Conservation (phyloP, 2,329 filamentous ascomycete species). For the Nigrograna mackinnonii region DNA sequence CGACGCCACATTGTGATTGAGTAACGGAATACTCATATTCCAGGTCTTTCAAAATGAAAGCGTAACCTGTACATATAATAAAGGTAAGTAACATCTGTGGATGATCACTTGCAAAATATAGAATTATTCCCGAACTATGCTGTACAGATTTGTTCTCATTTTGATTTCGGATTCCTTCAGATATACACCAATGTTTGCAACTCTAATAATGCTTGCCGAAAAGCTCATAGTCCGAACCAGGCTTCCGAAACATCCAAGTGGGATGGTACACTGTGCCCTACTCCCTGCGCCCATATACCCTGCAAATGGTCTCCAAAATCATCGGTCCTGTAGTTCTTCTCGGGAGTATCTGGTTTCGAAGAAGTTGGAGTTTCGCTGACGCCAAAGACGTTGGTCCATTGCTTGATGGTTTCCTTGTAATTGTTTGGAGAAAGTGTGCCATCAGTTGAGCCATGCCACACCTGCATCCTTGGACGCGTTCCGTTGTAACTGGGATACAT, state of each 20-base stretch:
- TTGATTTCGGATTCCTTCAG: no score
- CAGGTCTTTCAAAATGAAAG: no score
- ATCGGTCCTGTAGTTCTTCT: constrained; percentile 31
- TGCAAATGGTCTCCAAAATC: constrained; percentile 30
- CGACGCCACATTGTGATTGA: constrained; percentile 15
- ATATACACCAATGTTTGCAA: no score
- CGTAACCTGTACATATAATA: no score
- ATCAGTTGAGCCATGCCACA: constrained; percentile 61
- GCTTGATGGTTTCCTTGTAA: constrained; percentile 56
- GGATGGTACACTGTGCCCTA: constrained; percentile 28
- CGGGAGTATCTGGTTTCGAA: constrained; percentile 26
- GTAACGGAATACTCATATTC: no score
- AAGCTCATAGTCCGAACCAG: constrained; percentile 28
- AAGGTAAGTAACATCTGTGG: no score
- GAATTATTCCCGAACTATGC: no score
- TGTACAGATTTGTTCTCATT: no score
- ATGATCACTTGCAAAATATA: no score
- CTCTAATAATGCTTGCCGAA: no score
- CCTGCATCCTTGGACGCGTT: constrained; percentile 57
- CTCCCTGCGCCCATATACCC: constrained; percentile 30
- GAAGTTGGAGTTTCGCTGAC: constrained; percentile 23
- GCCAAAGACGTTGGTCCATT: constrained; percentile 36
- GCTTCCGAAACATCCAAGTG: constrained; percentile 27
- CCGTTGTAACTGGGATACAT: constrained; percentile 59
- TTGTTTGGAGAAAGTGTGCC: constrained; percentile 56